Percentiles rank a stretch among this genome's conserved stretches.
These are phyloP conservation scores for Flaveria sonorensis DNA, from an alignment of 129 eudicot genomes.

Conservation along the genomic window DNA sequence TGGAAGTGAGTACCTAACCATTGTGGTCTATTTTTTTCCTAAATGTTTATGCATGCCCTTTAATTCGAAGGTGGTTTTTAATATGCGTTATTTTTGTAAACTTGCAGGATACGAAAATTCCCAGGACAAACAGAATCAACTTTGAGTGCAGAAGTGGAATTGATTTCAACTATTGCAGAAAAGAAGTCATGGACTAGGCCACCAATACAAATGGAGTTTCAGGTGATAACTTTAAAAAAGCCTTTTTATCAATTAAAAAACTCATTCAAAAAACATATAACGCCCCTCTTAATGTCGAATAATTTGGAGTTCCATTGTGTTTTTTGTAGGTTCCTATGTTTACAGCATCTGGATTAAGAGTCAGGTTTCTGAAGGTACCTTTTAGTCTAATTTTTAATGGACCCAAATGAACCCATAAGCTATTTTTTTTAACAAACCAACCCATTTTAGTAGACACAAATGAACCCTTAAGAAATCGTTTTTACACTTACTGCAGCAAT, in stretches of 20 bases:
- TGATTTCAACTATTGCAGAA: conserved; percentile 92
- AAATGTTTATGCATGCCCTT: not conserved
- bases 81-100: not conserved
- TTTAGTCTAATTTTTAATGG: not conserved
- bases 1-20: conserved; percentile 78
- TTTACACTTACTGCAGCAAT: not conserved
- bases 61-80: not conserved
- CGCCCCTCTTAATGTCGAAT: not conserved
- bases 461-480: too few species aligned
- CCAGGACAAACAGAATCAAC: conserved; percentile 99
- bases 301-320: not conserved
- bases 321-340: conserved; percentile 94
- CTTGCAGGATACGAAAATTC: conserved; percentile 83
- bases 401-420: too few species aligned
- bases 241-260: not conserved
- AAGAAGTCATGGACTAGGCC: conserved; percentile 98
- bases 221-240: conserved; percentile 45
- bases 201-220: conserved; percentile 99
- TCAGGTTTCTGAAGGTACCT: conserved; percentile 95
- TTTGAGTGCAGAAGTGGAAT: conserved; percentile 95
- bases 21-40: not conserved
- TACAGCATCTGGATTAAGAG: conserved; percentile 98
- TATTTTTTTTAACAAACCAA: too few species aligned
- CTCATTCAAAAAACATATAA: not conserved
- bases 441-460: not conserved